Evolutionary conservation across 208 protist genomes (phyloP), one percentile per base, ranked within the genome.

Genomic region (Trypanosomatidae sp.): DNA sequence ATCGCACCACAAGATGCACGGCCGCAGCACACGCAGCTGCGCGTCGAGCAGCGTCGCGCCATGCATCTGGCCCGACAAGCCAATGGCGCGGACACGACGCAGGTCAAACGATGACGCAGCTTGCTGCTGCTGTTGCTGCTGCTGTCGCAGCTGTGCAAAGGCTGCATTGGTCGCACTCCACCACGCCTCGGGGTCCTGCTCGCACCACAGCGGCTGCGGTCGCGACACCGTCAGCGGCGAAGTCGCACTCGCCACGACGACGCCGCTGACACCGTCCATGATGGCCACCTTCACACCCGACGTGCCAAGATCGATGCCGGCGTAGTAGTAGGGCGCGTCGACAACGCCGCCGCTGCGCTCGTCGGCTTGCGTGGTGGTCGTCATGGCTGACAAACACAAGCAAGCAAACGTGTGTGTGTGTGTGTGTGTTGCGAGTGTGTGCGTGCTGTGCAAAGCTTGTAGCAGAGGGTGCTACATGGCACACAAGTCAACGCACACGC

Each of bases 1-100:
- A 26, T 80, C 78, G 46, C 79, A 88, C 79, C 73, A 84, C 33
- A 84, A 56, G 48, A 84, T 88, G 61, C 78, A 88, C 11, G 73
- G 71, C 23, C 73, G 66, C 32, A 84, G 58, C 38, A 83, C 72
- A 41, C 70, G 56, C 44, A 63, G 45, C 30, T 63, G 16, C 40
- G 65, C 72, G 54, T 68, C 71, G 4, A 88, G 61, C 33, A 88
- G 68, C 4, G 71, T 82, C 13, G 73, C 67, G 5, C 73, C 71
- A 56, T 84, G 79, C 71, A 81, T 80, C 54, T 81, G 68, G 8
- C 73, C 73, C 1, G 71, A 88, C 19, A 84, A 67, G 20, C 73
- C 73, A 40, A 88, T 66, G 10, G 53, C 68, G 35, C 28, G 43
- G 35, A 88, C 65, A 37, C 65, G 19, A 15, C 48, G 44, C 55